These are phyloP conservation scores for Coemansia sp. DNA, from an alignment of 192 early-diverging fungal genomes.

Conservation along the genomic window DNA sequence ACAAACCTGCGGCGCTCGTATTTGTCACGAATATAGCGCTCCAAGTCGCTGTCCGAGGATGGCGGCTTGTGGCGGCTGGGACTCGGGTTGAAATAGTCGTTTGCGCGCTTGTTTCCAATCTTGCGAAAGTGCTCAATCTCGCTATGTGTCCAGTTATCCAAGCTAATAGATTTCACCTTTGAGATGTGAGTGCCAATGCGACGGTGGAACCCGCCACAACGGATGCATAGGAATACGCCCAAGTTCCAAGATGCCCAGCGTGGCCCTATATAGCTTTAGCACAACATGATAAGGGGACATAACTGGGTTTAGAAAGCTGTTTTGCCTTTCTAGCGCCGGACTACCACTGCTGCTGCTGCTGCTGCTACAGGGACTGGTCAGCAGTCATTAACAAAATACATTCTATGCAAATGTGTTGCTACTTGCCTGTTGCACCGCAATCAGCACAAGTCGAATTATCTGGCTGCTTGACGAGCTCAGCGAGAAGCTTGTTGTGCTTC, in stretches of 20 bases:
- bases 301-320: not conserved
- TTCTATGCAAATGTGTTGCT: not conserved
- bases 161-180: conserved; percentile 84
- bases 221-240: conserved; percentile 92
- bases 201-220: conserved; percentile 81
- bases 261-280: conserved; percentile 59
- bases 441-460: conserved; percentile 76
- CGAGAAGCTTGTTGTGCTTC: conserved; percentile 68
- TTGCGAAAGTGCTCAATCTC: conserved; percentile 68
- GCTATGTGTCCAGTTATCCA: conserved; percentile 88
- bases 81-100: conserved; percentile 69
- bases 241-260: conserved; percentile 90
- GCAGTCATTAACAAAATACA: not conserved
- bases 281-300: not conserved
- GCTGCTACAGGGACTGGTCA: not conserved
- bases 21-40: conserved; percentile 88
- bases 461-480: conserved; percentile 67
- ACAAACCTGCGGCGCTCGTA: conserved; percentile 78
- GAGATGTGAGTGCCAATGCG: conserved; percentile 90
- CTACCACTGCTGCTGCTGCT: not conserved
- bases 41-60: conserved; percentile 76
- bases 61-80: conserved; percentile 68
- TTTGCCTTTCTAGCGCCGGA: not conserved
- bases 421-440: conserved; percentile 70
- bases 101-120: conserved; percentile 69